A percentile compares a stretch with the other conserved stretches of the same genome.
These are phyloP conservation scores for Lactarius sanguifluus DNA, from an alignment of 768 basidiomycete genomes.

Conservation along the genomic window DNA sequence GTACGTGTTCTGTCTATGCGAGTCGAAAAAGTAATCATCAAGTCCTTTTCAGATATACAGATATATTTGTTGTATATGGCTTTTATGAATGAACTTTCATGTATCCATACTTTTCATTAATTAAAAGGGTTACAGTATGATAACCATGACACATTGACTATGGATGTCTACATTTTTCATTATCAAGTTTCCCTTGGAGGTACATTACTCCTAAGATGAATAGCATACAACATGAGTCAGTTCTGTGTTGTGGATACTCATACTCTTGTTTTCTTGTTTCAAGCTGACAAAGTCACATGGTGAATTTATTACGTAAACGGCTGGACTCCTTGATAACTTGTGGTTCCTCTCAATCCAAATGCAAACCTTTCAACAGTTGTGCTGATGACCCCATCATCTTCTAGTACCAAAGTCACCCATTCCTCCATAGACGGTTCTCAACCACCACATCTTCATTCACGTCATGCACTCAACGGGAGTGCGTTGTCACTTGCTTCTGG, in stretches of 20 bases:
- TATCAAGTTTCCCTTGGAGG: not conserved
- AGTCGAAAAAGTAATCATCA: not conserved
- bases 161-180: not conserved
- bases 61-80: constrained; percentile 22
- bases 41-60: not conserved
- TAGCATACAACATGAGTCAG: not conserved
- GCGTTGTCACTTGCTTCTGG: not conserved
- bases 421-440: not conserved
- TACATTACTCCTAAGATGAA: not conserved
- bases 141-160: constrained; percentile 3
- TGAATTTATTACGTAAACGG: not conserved
- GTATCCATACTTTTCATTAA: constrained; percentile 28
- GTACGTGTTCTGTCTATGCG: not conserved
- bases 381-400: constrained; percentile 16
- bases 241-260: not conserved
- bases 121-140: constrained; percentile 15
- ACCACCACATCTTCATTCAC: not conserved
- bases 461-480: not conserved
- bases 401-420: not conserved
- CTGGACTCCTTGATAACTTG: not conserved
- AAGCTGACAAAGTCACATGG: not conserved
- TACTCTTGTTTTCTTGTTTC: no score
- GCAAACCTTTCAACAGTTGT: not conserved
- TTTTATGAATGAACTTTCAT: constrained; percentile 25
- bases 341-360: not conserved